These are phyloP conservation scores for Anthostomella pinea DNA, from an alignment of 2,329 filamentous ascomycete species.

Conservation along the genomic window DNA sequence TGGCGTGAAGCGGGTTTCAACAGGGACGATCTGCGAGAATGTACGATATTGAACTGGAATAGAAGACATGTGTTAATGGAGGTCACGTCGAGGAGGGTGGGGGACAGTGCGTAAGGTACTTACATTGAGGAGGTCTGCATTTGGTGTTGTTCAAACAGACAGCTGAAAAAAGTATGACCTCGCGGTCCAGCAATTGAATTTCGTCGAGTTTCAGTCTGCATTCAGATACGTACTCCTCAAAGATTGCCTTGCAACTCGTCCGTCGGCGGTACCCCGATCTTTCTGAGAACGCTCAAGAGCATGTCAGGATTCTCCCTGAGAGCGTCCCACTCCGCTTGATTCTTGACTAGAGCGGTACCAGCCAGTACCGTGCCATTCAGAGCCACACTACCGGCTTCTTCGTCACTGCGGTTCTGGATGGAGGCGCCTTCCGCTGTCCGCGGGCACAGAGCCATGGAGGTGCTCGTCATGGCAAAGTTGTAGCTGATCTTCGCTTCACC, in stretches of 20 bases:
- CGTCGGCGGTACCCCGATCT: slow-evolving; percentile 37
- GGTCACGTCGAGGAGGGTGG: slow-evolving; percentile 6
- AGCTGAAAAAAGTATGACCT: slow-evolving; percentile 12
- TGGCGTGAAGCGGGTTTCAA: neutral
- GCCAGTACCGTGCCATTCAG: slow-evolving; percentile 64
- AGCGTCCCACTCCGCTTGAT: slow-evolving; percentile 53
- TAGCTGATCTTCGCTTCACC: slow-evolving; percentile 57
- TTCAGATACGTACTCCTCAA: neutral
- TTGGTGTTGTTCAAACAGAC: slow-evolving; percentile 9
- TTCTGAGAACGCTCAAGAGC: slow-evolving; percentile 38
- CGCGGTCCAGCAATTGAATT: slow-evolving; percentile 10
- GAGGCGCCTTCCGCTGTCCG: slow-evolving; percentile 49
- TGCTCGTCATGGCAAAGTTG: slow-evolving; percentile 59
- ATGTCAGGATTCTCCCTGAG: slow-evolving; percentile 40
- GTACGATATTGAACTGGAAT: slow-evolving; percentile 15
- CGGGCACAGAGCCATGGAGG: slow-evolving; percentile 53
- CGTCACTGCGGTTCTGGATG: slow-evolving; percentile 23
- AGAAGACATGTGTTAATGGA: neutral
- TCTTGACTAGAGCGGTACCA: slow-evolving; percentile 63
- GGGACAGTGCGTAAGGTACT: slow-evolving; percentile 26
- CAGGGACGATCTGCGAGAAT: slow-evolving; percentile 7
- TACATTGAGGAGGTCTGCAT: slow-evolving; percentile 15
- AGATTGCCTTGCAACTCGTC: neutral
- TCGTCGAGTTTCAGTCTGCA: neutral
- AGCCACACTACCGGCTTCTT: slow-evolving; percentile 41